Base-by-base conservation (phyloP, 2,329 filamentous ascomycete species). In the Aaosphaeria pasadenensis region DNA sequence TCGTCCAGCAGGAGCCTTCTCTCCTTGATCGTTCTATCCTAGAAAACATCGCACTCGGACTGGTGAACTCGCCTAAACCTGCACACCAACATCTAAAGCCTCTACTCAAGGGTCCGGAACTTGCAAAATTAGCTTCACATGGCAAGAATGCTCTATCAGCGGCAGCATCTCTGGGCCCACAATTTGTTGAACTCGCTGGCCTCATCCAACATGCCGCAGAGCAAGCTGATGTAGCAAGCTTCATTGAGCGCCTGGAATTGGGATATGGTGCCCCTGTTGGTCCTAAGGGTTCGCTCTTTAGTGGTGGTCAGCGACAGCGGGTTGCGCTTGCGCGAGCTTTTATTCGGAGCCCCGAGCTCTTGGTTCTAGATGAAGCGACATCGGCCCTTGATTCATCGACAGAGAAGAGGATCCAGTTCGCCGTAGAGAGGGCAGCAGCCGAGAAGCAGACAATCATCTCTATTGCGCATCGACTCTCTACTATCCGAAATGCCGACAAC, bases 251-350 rank as follows among this genome's bases (percentile, higher is more conserved):
- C 4, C 47, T 71, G 6, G 66, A 66, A 11, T 4, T 96, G 66
- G 75, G 90, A 86, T 40, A 67, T 43, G 54, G 53, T 36, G 69
- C 66, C 1, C 52, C 64, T 42, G 66, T 61, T 39, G 67, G 67
- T 7, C 61, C 48, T 30, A 55, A 59, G 28, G 66, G 66, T 44
- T 71, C 53, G 58, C 73, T 4, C 11, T 49, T 70, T 1, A 67
- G 62, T 2, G 92, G 94, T 47, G 94, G 92, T 0, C 94, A 97
- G 71, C 96, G 96, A 67, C 92, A 97, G 71, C 88, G 94, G 50
- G 86, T 97, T 32, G 92, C 91, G 43, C 96, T 97, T 65, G 92
- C 94, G 4, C 85, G 92, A 5, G 94, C 92, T 0, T 77, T 97
- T 9, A 84, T 97, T 39, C 86, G 92, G n/a, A 84, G 96, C 60